Conservation (phyloP, 352 stramenopile genomes). For the Phytophthora sp. region DNA sequence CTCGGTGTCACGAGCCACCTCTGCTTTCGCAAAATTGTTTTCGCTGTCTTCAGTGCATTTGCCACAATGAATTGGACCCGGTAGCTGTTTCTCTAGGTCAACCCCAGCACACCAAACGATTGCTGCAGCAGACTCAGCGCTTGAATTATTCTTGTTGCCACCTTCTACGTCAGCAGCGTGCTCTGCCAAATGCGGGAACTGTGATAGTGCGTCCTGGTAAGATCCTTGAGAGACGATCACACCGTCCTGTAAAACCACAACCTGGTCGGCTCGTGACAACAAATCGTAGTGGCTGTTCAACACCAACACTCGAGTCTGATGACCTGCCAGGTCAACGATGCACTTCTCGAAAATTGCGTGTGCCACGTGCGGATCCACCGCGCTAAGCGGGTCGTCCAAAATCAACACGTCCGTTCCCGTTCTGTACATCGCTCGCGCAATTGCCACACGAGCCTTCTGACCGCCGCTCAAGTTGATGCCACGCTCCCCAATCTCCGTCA, state of each 20-base stretch:
- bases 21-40: not conserved
- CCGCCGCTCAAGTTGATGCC: slow-evolving; percentile 67
- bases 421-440: slow-evolving; percentile 93
- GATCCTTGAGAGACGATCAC: slow-evolving; percentile 73
- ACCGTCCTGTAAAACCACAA: slow-evolving; percentile 77
- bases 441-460: slow-evolving; percentile 72
- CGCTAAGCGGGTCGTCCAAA: slow-evolving; percentile 94
- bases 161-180: too few species aligned
- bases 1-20: too few species aligned
- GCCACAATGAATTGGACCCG: too few species aligned
- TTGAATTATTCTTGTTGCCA: too few species aligned
- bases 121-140: too few species aligned
- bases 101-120: too few species aligned
- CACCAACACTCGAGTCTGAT: slow-evolving; percentile 88
- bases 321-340: slow-evolving; percentile 62
- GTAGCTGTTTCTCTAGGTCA: too few species aligned
- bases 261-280: slow-evolving; percentile 52
- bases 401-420: slow-evolving; percentile 88
- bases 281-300: slow-evolving; percentile 94
- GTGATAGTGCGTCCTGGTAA: slow-evolving; percentile 64
- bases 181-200: slow-evolving; percentile 37
- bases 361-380: slow-evolving; percentile 95
- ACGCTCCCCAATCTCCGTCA: slow-evolving; percentile 59
- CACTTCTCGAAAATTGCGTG: slow-evolving; percentile 92
- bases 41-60: too few species aligned